Evolutionary conservation across 2,329 filamentous ascomycete genomes (phyloP).

Genomic region (Trichoderma oligosporum): DNA sequence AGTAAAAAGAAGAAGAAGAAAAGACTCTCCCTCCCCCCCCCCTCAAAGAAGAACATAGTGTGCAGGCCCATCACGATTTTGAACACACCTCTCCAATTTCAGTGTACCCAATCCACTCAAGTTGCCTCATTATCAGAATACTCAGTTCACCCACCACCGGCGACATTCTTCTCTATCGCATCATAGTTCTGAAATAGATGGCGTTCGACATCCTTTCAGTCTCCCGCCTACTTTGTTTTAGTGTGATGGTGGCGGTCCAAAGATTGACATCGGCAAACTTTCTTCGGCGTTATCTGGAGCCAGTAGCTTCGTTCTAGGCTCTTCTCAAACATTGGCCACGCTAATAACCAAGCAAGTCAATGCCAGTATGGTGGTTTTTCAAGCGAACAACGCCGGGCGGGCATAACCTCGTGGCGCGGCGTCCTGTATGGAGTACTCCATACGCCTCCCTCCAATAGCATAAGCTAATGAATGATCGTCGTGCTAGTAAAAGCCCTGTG

Average conservation of each 20-base stretch:
- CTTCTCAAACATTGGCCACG: neutral
- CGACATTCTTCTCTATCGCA: no score
- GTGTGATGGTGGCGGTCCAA: constrained; percentile 10
- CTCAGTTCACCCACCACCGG: no score
- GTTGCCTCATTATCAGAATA: no score
- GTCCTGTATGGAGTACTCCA: constrained; percentile 11
- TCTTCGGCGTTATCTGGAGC: constrained; percentile 16
- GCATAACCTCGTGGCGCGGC: constrained; percentile 16
- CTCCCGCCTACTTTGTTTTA: no score
- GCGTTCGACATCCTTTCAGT: neutral
- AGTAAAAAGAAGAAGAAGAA: neutral
- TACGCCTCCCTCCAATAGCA: constrained; percentile 8
- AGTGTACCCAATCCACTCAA: no score
- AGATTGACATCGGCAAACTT: constrained; percentile 15
- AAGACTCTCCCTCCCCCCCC: neutral
- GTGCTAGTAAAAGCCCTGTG: constrained; percentile 13
- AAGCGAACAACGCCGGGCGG: constrained; percentile 4
- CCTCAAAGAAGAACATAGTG: no score
- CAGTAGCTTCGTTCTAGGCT: constrained; percentile 16
- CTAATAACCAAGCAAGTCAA: constrained; percentile 2
- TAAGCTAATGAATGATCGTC: constrained; percentile 20
- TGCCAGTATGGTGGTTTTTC: constrained; percentile 6
- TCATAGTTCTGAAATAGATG: no score
- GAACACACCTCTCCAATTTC: no score
- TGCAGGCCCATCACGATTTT: no score